These are phyloP conservation scores for Kokia cookei DNA, from an alignment of 441 rosid species.

Conservation along the genomic window DNA sequence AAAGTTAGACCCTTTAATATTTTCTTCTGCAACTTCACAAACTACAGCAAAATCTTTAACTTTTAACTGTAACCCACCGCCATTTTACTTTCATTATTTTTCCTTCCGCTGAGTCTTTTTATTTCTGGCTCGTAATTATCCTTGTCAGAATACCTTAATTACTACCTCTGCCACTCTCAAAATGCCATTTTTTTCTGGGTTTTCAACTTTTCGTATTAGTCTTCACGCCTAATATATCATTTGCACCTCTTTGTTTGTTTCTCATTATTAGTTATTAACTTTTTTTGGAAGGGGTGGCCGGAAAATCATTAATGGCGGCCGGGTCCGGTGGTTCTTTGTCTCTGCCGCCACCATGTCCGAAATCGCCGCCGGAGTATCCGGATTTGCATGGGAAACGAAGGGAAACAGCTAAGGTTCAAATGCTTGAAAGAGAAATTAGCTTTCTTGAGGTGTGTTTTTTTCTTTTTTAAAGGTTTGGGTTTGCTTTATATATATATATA, in stretches of 20 bases:
- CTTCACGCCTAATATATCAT: slow-evolving; percentile 8
- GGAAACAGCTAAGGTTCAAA: slow-evolving; percentile 37
- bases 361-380: slow-evolving; percentile 62
- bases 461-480: background rate
- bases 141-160: slow-evolving; percentile 49
- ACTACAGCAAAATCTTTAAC: too few species aligned
- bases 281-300: background rate
- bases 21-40: too few species aligned
- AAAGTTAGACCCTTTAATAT: too few species aligned
- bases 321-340: slow-evolving; percentile 29
- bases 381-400: slow-evolving; percentile 50
- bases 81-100: too few species aligned
- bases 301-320: slow-evolving; percentile 17
- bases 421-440: slow-evolving; percentile 49
- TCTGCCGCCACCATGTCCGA: slow-evolving; percentile 55
- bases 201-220: slow-evolving; percentile 6
- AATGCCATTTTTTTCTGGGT: background rate
- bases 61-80: too few species aligned
- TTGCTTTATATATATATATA: background rate
- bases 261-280: background rate
- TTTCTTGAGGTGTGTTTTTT: slow-evolving; percentile 33
- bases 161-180: slow-evolving; percentile 42
- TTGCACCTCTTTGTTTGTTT: too few species aligned
- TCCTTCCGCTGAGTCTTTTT: background rate
- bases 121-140: slow-evolving; percentile 38